Percentiles rank a stretch among this genome's conserved stretches.
Evolutionary conservation across 805 yeast genomes (phyloP).

Genomic region (Suhomyces pyralidae): DNA sequence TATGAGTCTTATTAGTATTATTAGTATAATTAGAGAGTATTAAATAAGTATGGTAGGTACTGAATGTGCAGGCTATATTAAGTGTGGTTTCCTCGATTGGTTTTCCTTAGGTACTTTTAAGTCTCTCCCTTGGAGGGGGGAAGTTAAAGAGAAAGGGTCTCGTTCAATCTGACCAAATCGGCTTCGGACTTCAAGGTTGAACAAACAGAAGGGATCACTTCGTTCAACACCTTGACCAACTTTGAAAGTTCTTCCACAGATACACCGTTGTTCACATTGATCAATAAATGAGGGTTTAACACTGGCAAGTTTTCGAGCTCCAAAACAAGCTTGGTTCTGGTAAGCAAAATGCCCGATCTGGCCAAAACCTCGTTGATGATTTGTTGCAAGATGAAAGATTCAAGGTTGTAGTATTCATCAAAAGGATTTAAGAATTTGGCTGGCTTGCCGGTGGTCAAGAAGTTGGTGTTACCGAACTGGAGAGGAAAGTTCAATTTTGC

Average conservation of each 20-base stretch:
- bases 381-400: constrained; percentile 60
- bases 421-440: constrained; percentile 42
- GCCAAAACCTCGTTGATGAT: constrained; percentile 57
- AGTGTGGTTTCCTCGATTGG: background rate
- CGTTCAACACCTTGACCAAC: constrained; percentile 21
- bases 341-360: constrained; percentile 55
- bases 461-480: constrained; percentile 46
- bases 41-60: background rate
- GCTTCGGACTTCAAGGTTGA: constrained; percentile 15
- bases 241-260: constrained; percentile 24
- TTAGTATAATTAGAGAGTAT: constrained; percentile 1
- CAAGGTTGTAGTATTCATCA: constrained; percentile 46
- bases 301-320: constrained; percentile 72
- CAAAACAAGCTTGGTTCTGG: constrained; percentile 59
- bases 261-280: constrained; percentile 30
- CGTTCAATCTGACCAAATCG: constrained; percentile 26
- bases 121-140: too few relatives aligned
- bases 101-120: background rate
- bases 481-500: constrained; percentile 45
- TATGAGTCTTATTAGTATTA: background rate
- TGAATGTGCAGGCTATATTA: background rate
- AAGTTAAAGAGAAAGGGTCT: constrained; percentile 4
- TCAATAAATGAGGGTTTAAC: constrained; percentile 34
- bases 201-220: constrained; percentile 16
- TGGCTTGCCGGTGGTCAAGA: constrained; percentile 43